Conservation (phyloP, 2,329 filamentous ascomycete species). For the Endothia cerciana region DNA sequence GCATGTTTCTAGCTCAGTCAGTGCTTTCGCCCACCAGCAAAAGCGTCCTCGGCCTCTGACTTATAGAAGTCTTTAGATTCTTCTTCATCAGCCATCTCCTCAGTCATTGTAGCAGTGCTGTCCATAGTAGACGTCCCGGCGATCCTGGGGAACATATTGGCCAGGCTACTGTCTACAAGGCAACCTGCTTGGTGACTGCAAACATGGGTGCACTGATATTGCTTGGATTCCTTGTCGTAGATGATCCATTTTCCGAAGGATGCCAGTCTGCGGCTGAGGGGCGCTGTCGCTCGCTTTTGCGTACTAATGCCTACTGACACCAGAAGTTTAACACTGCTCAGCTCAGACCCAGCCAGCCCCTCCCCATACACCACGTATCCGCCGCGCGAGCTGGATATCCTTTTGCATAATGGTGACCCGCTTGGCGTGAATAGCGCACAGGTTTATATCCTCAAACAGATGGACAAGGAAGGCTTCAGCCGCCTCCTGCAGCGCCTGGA, state of each 20-base stretch:
- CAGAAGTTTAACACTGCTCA: background rate
- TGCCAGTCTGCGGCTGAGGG: slow-evolving; percentile 56
- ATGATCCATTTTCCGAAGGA: slow-evolving; percentile 46
- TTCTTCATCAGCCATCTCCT: background rate
- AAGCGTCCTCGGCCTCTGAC: background rate
- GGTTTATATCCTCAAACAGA: slow-evolving; percentile 91
- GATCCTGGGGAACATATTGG: too few species aligned
- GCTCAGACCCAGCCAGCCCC: slow-evolving; percentile 58
- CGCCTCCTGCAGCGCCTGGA: slow-evolving; percentile 90
- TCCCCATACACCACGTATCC: slow-evolving; percentile 79
- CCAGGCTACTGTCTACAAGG: background rate
- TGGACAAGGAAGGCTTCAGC: slow-evolving; percentile 94
- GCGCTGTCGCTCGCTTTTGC: too few species aligned
- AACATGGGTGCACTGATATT: slow-evolving; percentile 45
- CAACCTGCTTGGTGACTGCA: slow-evolving; percentile 40
- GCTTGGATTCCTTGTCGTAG: slow-evolving; percentile 44
- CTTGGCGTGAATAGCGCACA: slow-evolving; percentile 96
- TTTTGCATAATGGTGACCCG: slow-evolving; percentile 97
- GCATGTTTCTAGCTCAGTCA: background rate
- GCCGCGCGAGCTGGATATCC: slow-evolving; percentile 89
- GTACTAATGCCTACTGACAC: too few species aligned
- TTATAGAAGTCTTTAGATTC: background rate
- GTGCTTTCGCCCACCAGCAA: background rate
- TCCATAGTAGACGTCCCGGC: background rate
- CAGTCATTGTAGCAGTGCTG: background rate